Percentiles rank a stretch among this genome's conserved stretches.
phyloP scores from a whole-genome alignment of 192 early-diverging fungal species.

The Rhizophagus sp. region DNA sequence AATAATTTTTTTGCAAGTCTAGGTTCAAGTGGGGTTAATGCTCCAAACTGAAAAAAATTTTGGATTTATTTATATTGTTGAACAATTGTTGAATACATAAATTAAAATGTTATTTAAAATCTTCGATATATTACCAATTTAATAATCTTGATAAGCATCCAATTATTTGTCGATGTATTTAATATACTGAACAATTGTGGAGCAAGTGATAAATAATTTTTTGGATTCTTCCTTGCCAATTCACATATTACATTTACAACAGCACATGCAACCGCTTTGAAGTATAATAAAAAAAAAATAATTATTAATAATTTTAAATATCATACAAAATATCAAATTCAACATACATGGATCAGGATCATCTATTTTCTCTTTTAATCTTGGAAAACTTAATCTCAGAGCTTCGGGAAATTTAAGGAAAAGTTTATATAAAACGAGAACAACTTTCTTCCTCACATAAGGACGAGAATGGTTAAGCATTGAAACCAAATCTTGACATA shows the following conservation, averaged over 20 bases:
- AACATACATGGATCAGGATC: conserved; percentile 86
- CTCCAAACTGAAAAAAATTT: conserved; percentile 68
- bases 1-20: conserved; percentile 88
- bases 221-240: conserved; percentile 89
- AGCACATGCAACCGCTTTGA: conserved; percentile 82
- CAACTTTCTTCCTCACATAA: conserved; percentile 90
- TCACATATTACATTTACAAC: conserved; percentile 97
- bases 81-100: too few relatives aligned
- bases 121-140: conserved; percentile 69
- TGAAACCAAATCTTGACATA: conserved; percentile 80
- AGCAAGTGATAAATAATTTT: conserved; percentile 90
- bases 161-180: conserved; percentile 91
- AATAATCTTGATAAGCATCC: conserved; percentile 99
- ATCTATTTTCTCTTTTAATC: conserved; percentile 84
- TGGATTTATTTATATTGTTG: neutral
- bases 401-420: conserved; percentile 92
- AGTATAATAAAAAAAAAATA: conserved; percentile 13
- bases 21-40: conserved; percentile 90
- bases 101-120: too few relatives aligned
- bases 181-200: conserved; percentile 92
- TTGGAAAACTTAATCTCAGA: conserved; percentile 74
- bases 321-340: neutral
- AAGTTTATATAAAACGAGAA: conserved; percentile 85
- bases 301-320: conserved; percentile 28
- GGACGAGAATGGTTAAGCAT: conserved; percentile 93